A percentile compares a stretch with the other conserved stretches of the same genome.
Conservation (phyloP, 2,329 filamentous ascomycete genomes). For the Phialophora expanda region DNA sequence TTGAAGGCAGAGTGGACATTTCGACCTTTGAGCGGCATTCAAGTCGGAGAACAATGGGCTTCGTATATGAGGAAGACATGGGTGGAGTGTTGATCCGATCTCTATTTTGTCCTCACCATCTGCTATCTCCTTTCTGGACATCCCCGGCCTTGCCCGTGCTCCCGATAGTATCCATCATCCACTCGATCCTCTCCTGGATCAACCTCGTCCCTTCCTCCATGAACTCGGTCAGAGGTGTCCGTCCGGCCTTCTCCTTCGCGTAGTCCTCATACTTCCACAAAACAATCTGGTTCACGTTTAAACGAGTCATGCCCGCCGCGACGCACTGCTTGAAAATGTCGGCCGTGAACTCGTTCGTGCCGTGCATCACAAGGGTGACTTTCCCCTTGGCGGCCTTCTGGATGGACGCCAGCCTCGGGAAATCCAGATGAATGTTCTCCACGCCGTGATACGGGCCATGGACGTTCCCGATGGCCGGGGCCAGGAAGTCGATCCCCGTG, state of each 20-base stretch:
- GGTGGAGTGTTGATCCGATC: neutral
- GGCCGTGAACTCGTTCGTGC: slow-evolving; percentile 62
- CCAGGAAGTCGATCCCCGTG: slow-evolving; percentile 75
- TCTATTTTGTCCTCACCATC: neutral
- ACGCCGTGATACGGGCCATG: slow-evolving; percentile 70
- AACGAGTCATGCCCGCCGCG: slow-evolving; percentile 59
- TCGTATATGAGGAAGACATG: neutral
- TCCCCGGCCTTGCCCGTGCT: slow-evolving; percentile 46
- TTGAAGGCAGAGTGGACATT: neutral
- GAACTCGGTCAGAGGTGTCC: slow-evolving; percentile 58
- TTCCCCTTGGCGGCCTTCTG: slow-evolving; percentile 55
- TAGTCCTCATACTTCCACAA: slow-evolving; percentile 53
- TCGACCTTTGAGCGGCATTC: neutral
- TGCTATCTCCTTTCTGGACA: slow-evolving; percentile 24
- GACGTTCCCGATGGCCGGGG: slow-evolving; percentile 77
- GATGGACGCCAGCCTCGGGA: slow-evolving; percentile 56
- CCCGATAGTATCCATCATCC: slow-evolving; percentile 59
- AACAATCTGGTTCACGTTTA: slow-evolving; percentile 66
- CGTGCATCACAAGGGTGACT: slow-evolving; percentile 63
- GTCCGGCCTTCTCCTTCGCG: slow-evolving; percentile 56
- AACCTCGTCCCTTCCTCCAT: slow-evolving; percentile 61
- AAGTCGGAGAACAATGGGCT: neutral
- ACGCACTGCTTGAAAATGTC: slow-evolving; percentile 63
- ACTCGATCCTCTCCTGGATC: slow-evolving; percentile 63
- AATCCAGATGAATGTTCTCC: slow-evolving; percentile 36